Evolutionary conservation across 805 yeast genomes (phyloP), one percentile per base, ranked within the genome.

Genomic region (Ogataea philodendri): DNA sequence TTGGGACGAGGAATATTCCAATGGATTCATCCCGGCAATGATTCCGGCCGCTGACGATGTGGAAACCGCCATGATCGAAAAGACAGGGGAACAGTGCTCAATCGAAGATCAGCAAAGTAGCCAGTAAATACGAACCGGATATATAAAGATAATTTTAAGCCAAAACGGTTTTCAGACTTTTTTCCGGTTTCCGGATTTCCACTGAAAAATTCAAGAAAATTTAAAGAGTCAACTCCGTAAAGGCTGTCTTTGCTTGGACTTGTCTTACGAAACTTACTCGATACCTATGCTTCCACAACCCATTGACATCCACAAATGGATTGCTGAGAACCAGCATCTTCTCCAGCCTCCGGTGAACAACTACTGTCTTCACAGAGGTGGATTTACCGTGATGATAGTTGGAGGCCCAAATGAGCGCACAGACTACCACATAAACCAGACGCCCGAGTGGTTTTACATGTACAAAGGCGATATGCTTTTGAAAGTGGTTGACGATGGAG

Each of bases 361-460:
- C 56, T 89, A 64, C 63, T 87, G 96, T 54, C 74, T 89, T 18
- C 95, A 89, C 60, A 69, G 88, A 30, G 96, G 94, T 5, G 96
- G 96, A 0, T 84, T 84, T 57, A 88, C 96, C 0, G 87, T 88
- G 22, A 89, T 89, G 96, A 79, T 88, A 33, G 95, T 89, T 2
- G 97, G 97, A 10, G 97, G 97, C 0, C 97, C 97, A 3, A 89
- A 89, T 57, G 95, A 81, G 52, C 70, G 97, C 39, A 88, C 95
- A 0, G 97, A 89, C 57, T 89, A 86, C 57, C 97, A 89, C 54
- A 76, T 89, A 31, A 89, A 89, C 55, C 94, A 86, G 51, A 89
- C 97, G 0, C 96, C 97, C 1, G 97, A 89, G 54, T 89, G 87
- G 76, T 89, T 89, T 59, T 79, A 82, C 62, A 90, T 84, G 69